Conservation (phyloP, 192 early-diverging fungal genomes). For the Rhizophagus clarus region DNA sequence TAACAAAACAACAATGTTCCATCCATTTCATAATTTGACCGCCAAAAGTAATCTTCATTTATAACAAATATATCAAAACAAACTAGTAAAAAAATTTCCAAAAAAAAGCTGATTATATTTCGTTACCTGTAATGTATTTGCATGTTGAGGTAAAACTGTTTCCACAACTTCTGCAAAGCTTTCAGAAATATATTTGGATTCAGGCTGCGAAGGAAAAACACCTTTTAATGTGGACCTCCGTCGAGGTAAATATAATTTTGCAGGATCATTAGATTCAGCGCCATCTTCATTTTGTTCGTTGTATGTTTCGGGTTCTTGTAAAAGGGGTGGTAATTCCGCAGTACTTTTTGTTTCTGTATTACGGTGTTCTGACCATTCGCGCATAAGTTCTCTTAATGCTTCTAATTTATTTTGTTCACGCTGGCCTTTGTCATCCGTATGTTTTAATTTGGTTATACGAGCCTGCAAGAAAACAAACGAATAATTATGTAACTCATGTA, state of each 20-base stretch:
- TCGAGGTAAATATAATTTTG: slow-evolving; percentile 21
- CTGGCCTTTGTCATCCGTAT: slow-evolving; percentile 26
- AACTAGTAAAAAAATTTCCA: background rate
- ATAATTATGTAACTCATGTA: background rate
- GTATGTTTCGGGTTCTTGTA: background rate
- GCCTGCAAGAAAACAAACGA: background rate
- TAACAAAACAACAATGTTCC: slow-evolving; percentile 63
- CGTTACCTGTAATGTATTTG: slow-evolving; percentile 52
- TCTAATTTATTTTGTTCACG: slow-evolving; percentile 35
- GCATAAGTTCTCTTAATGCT: slow-evolving; percentile 46
- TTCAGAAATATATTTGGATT: slow-evolving; percentile 40
- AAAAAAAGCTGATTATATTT: background rate
- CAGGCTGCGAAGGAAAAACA: background rate
- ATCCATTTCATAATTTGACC: slow-evolving; percentile 76
- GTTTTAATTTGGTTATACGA: slow-evolving; percentile 39
- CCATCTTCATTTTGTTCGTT: background rate
- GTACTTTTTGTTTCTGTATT: slow-evolving; percentile 28
- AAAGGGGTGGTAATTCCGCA: slow-evolving; percentile 25
- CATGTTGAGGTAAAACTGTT: slow-evolving; percentile 74
- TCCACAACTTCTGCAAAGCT: slow-evolving; percentile 66
- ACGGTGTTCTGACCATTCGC: slow-evolving; percentile 42
- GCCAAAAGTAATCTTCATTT: slow-evolving; percentile 64
- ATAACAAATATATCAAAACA: background rate
- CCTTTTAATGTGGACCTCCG: slow-evolving; percentile 16
- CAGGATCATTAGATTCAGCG: slow-evolving; percentile 12